phyloP scores from a whole-genome alignment of 2,329 filamentous ascomycete species.

The Botrytis medusae region DNA sequence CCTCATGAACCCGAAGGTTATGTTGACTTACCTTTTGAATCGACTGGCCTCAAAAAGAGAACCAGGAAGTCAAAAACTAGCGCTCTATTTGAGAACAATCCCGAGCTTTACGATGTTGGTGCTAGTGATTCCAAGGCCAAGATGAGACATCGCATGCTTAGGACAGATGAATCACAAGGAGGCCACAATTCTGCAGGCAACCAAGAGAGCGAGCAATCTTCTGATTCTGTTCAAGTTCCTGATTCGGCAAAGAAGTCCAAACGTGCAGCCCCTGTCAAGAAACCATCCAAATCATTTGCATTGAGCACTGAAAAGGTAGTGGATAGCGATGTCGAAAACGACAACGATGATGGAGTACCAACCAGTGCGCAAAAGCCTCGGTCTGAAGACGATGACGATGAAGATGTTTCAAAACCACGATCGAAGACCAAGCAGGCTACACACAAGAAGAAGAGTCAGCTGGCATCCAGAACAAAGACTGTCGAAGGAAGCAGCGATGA shows the following conservation, averaged over 20 bases:
- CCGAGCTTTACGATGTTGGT: constrained; percentile 4
- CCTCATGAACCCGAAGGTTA: constrained; percentile 30
- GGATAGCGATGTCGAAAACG: constrained; percentile 11
- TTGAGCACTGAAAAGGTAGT: constrained; percentile 20
- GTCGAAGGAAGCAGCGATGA: neutral
- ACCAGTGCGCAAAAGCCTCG: constrained; percentile 19
- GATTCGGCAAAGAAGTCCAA: neutral
- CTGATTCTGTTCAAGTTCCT: neutral
- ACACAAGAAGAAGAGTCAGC: neutral
- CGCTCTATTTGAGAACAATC: neutral
- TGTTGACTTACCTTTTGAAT: constrained; percentile 19
- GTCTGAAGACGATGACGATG: constrained; percentile 7
- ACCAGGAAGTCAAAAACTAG: neutral
- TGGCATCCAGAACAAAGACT: neutral
- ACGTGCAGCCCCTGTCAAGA: neutral
- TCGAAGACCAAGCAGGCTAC: neutral
- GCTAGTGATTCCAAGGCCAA: constrained; percentile 13
- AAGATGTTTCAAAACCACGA: neutral
- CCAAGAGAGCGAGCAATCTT: neutral
- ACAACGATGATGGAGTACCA: constrained; percentile 11
- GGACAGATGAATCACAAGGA: constrained; percentile 7
- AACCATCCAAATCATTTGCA: neutral
- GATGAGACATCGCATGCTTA: constrained; percentile 15
- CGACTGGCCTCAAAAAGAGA: constrained; percentile 2
- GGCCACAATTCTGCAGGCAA: neutral